phyloP scores from a whole-genome alignment of 2,329 filamentous ascomycete species.

The Aspergillus neoniger region DNA sequence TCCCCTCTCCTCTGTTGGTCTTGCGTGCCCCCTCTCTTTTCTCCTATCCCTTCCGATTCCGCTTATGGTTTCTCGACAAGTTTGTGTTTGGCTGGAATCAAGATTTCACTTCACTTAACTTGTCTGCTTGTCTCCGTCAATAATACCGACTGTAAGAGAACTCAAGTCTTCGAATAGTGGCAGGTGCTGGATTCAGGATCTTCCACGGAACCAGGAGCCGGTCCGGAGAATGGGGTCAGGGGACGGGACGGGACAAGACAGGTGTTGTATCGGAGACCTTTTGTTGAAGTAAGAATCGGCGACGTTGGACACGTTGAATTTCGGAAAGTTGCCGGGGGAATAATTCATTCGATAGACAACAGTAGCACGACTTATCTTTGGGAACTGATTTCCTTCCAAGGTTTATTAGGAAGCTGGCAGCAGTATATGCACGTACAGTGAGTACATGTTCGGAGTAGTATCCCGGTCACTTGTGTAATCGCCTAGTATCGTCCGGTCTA shows the following conservation, averaged over 20 bases:
- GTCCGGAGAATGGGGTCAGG: slow-evolving; percentile 1
- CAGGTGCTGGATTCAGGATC: slow-evolving; percentile 6
- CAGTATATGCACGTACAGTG: not conserved
- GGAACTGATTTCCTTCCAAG: not conserved
- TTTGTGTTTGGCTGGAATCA: not conserved
- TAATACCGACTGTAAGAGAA: not conserved
- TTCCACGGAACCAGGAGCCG: not conserved
- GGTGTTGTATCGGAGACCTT: not conserved
- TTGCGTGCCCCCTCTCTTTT: not conserved
- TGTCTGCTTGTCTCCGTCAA: not conserved
- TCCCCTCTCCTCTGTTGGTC: not conserved
- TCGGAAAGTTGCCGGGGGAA: not conserved
- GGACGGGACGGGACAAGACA: not conserved
- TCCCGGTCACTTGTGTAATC: slow-evolving; percentile 3
- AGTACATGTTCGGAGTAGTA: slow-evolving; percentile 3
- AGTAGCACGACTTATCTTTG: not conserved
- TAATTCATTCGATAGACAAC: not conserved
- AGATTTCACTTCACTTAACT: not conserved
- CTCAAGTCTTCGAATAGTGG: not conserved
- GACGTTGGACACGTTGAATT: not conserved
- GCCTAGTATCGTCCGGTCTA: not conserved
- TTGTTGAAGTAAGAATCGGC: not conserved
- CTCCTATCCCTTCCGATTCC: not conserved
- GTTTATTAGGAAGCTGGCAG: slow-evolving; percentile 9
- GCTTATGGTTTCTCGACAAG: not conserved